phyloP scores from a whole-genome alignment of 768 basidiomycete genomes.

The Suillus subluteus region DNA sequence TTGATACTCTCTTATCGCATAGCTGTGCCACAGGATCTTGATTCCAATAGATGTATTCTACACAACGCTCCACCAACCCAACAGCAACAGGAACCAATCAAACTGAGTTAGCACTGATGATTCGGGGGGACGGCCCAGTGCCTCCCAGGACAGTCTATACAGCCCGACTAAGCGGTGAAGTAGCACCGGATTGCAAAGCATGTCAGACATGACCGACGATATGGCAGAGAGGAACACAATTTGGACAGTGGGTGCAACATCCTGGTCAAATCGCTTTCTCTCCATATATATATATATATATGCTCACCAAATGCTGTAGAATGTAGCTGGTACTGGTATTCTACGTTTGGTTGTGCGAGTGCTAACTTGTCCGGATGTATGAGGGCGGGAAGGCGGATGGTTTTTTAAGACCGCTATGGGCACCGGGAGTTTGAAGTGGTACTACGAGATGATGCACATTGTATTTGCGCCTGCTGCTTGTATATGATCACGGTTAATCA shows the following conservation, averaged over 20 bases:
- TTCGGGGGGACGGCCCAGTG: background rate
- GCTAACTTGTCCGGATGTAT: background rate
- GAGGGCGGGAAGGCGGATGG: background rate
- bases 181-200: no score
- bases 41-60: no score
- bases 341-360: background rate
- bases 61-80: no score
- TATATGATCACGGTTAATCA: slow-evolving; percentile 11
- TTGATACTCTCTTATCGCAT: no score
- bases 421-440: background rate
- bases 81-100: no score
- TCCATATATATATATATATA: no score
- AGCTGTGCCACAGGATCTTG: no score
- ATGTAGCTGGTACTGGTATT: background rate
- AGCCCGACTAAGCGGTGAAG: background rate
- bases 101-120: background rate
- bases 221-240: background rate
- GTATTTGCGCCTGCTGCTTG: background rate
- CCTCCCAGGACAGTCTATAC: background rate
- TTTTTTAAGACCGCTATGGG: background rate
- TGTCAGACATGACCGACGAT: background rate
- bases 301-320: background rate
- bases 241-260: background rate
- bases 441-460: background rate
- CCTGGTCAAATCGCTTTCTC: background rate